Base-by-base conservation (phyloP, 2,329 filamentous ascomycete species). In the Venturia asperata region DNA sequence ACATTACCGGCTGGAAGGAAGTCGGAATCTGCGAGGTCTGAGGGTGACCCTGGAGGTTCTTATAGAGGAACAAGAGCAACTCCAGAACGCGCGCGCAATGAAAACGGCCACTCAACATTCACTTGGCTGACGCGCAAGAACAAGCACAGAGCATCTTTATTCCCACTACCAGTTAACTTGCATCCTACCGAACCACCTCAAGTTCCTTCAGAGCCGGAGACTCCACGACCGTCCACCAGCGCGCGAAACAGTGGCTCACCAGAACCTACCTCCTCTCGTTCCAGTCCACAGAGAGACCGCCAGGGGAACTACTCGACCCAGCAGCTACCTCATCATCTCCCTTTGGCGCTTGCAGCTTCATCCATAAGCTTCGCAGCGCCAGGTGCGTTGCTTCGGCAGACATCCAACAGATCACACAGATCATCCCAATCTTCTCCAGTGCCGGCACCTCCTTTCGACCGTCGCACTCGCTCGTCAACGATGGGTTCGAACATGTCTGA, bases 1-100 rank as follows among this genome's bases (percentile, higher is more conserved):
- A 85, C 86, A 9, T 80, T 89, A 24, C 85, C 87, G 13, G 78
- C 85, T 39, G 83, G 84, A 68, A 82, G 90, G 49, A 78, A 89
- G 37, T 94, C 90, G 5, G 93, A 97, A 72, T 97, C 93, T 1
- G 96, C 92, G 1, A 85, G 90, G 69, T 97, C 93, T 37, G 92
- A 97, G 74, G 89, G 85, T 56, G 96, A 90, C 76, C 52, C 17
- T 37, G 52, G 52, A 37, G 52, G 52, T 15, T 58, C 52, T 15
- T 90, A 87, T 34, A 27, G 39, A 47, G 82, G 81, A 61, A 83
- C 79, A 60, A 84, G 81, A 64, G 87, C 81, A 56, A 87, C 85
- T 7, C 87, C 86, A 13, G 85, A 89, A 68, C 85, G 83, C 78
- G 83, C 17, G 81, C 37, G 83, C 85, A 6, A 71, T 58, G 41